Base-by-base conservation (phyloP, 2,329 filamentous ascomycete species). In the Lasiodiplodia sp. region DNA sequence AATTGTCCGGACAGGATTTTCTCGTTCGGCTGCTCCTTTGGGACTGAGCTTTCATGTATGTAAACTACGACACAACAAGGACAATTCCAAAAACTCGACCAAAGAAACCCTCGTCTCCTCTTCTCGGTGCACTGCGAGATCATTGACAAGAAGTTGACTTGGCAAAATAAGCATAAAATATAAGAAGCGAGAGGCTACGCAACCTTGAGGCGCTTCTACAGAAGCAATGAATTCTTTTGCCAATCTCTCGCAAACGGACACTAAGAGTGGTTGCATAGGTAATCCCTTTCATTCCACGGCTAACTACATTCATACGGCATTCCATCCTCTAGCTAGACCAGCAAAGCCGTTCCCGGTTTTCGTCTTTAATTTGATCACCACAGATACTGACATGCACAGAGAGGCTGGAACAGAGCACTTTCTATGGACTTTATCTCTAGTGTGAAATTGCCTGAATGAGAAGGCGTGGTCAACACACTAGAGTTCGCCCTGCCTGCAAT, bases 381-480 rank as follows among this genome's bases (percentile, higher is more conserved):
- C 11, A 4, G 5, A 21, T 23, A 25, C 49, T 28, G 18, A 10
- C 25, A n/a, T 4, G 8, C 14, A n/a, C n/a, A 12, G 7, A 47
- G 44, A 16, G n/a, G 18, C 14, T n/a, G 18, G 28, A 63, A 63
- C 58, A 63, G 18, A 49, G 58, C 58, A 63, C 28, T 63, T 51
- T 63, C 44, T 51, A 37, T 25, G 31, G 58, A 6, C 44, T 7
- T 37, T 34, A 44, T 51, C 40, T 25, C 28, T 18, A 34, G 31
- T 51, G 12, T 34, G 14, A 63, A 7, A 14, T n/a, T 14, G n/a
- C 28, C 28, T 28, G 28, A 21, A 21, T 23, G 18, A 21, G 11
- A 4, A 21, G 18, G 5, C 18, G 14, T 23, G 16, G 18, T 47
- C 44, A 51, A 51, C 44, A 23, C 21, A 31, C 25, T 4, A 18